These are phyloP conservation scores for Fonsecaea nubica DNA, from an alignment of 2,329 filamentous ascomycete genomes.

Conservation along the genomic window DNA sequence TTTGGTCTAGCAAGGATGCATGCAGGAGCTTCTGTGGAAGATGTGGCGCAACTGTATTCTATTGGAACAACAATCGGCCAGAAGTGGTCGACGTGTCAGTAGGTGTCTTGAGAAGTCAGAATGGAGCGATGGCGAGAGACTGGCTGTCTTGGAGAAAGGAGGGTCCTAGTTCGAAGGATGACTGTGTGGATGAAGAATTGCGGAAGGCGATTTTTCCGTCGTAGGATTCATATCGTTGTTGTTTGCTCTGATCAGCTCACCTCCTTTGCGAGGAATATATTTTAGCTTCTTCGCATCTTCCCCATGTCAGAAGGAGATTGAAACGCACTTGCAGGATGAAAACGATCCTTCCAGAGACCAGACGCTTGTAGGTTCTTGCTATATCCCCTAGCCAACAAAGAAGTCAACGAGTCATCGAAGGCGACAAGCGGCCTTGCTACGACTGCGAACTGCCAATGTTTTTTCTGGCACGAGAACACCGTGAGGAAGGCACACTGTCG, in stretches of 20 bases:
- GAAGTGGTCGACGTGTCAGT: constrained; percentile 8
- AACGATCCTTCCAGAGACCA: background rate
- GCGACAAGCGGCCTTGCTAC: background rate
- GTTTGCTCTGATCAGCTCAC: too few relatives aligned
- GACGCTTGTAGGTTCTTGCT: background rate
- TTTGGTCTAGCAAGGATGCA: constrained; percentile 5
- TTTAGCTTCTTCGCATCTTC: too few relatives aligned
- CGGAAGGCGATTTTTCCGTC: background rate
- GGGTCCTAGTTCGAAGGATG: background rate
- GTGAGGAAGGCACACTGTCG: background rate
- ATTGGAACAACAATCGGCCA: background rate
- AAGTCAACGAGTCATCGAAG: background rate
- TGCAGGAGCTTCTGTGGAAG: constrained; percentile 8
- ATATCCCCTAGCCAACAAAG: background rate
- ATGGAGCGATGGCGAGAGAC: constrained; percentile 2
- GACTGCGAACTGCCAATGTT: background rate
- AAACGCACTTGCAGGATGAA: background rate
- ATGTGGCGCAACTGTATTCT: constrained; percentile 9
- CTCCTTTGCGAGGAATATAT: too few relatives aligned
- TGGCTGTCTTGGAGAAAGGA: constrained; percentile 10
- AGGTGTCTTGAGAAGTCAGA: background rate
- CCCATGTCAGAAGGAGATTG: background rate
- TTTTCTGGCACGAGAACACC: background rate
- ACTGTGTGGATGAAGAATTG: constrained; percentile 8
- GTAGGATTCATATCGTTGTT: background rate